Base-by-base conservation (phyloP, 2,329 filamentous ascomycete genomes). In the Basipetospora chlamydospora region DNA sequence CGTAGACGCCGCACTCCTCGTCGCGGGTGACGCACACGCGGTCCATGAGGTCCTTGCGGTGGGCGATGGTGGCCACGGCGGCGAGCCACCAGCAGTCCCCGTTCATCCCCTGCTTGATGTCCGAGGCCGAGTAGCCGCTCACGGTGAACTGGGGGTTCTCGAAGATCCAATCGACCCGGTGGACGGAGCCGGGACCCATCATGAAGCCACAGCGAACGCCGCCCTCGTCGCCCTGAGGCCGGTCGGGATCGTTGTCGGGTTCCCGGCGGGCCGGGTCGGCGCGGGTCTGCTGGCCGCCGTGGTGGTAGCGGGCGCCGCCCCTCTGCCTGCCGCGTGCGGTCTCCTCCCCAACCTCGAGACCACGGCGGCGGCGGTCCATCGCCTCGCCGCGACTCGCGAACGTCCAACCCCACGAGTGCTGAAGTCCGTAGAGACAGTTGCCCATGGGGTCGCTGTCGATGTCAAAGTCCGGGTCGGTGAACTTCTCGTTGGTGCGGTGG, bases 1-100 rank as follows among this genome's bases (percentile, higher is more conserved):
- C 84, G 46, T 90, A 90, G 1, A 88, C 81, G 7, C 83, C 83
- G 3, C 86, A 73, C 22, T 71, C 64, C 49, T 82, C 72, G 44
- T 90, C 73, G 10, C 73, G 69, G 5, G 73, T 76, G 33, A 90
- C 78, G 44, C 82, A 90, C 7, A 86, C 63, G 38, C 62, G 69
- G 51, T 86, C 73, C 38, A 90, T 81, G 42, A 87, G 55, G 0
- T 71, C 75, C 15, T 70, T 31, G 28, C 38, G 33, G 21, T 40
- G 33, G 20, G 38, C 38, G 28, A 40, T 35, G 30, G 33, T 37
- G n/a, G 33, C 33, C 2, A 40, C 29, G 13, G 33, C 38, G 15
- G 85, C 79, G 61, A 93, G 75, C 40, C 90, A 72, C 83, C 84
- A 93, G 54, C 85, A 92, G 51, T 93, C 82, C 2, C 84, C 84